phyloP scores from a whole-genome alignment of 2,329 filamentous ascomycete species.

The Lecanoromycetidae sp. region DNA sequence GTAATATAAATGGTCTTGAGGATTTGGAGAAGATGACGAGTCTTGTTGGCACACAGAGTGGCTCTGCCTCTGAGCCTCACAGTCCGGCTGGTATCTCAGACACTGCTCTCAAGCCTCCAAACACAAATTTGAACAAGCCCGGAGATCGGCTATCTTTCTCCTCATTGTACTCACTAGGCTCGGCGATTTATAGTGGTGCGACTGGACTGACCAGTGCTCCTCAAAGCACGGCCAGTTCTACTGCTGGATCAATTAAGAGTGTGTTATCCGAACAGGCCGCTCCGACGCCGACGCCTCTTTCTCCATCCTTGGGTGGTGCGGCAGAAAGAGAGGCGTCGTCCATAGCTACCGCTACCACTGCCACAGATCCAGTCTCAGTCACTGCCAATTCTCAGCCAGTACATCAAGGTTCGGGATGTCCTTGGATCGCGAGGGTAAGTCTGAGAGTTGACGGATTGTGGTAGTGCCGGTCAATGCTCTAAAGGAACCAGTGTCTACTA shows the following conservation, averaged over 20 bases:
- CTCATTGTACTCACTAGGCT: conserved; percentile 51
- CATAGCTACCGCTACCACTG: conserved; percentile 19
- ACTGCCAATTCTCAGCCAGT: conserved; percentile 16
- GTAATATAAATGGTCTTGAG: neutral
- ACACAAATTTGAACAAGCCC: conserved; percentile 1
- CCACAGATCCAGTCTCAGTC: conserved; percentile 18
- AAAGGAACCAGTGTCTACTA: conserved; percentile 16
- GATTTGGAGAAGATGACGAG: conserved; percentile 15
- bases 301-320: conserved; percentile 11
- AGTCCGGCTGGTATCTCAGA: conserved; percentile 7
- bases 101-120: conserved; percentile 11
- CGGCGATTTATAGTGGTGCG: conserved; percentile 21
- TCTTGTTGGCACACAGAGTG: conserved; percentile 6
- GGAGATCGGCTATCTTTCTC: conserved; percentile 55
- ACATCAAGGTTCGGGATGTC: conserved; percentile 11
- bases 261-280: conserved; percentile 18
- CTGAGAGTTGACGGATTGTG: neutral
- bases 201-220: conserved; percentile 30
- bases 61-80: conserved; percentile 4
- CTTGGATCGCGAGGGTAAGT: neutral
- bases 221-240: conserved; percentile 43
- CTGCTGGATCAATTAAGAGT: conserved; percentile 30
- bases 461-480: conserved; percentile 9
- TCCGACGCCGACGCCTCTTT: conserved; percentile 11
- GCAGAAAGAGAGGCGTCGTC: conserved; percentile 11